Percentiles rank a stretch among this genome's conserved stretches.
Conservation (phyloP, 2,329 filamentous ascomycete species). For the Colletotrichum horii region DNA sequence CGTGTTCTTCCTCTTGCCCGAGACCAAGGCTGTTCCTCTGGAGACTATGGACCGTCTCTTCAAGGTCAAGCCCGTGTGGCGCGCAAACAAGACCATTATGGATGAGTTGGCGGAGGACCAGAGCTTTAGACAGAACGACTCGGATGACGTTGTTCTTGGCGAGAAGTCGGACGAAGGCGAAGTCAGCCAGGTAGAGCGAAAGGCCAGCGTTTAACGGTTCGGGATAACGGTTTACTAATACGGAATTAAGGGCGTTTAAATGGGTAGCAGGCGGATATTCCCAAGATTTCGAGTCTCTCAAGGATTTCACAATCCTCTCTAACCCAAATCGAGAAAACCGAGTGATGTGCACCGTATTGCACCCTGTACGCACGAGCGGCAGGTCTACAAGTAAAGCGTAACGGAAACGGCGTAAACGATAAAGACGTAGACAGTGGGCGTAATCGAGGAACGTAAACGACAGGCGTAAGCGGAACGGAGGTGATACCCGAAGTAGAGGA, state of each 20-base stretch:
- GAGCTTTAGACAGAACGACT: slow-evolving; percentile 34
- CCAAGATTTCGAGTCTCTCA: background rate
- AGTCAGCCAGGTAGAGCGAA: slow-evolving; percentile 24
- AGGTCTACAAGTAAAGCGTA: background rate
- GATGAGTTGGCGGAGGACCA: slow-evolving; percentile 43
- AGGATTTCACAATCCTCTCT: background rate
- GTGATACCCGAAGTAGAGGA: background rate
- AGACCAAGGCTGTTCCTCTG: slow-evolving; percentile 70
- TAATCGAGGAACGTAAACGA: background rate
- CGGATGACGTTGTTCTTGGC: slow-evolving; percentile 27
- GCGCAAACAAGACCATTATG: slow-evolving; percentile 50
- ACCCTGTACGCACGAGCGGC: background rate
- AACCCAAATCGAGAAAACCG: background rate
- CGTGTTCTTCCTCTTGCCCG: slow-evolving; percentile 67
- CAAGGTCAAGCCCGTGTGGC: slow-evolving; percentile 47
- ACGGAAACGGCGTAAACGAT: background rate
- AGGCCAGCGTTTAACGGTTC: slow-evolving; percentile 15
- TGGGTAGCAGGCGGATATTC: background rate
- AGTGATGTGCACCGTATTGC: background rate
- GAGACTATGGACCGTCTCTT: slow-evolving; percentile 71
- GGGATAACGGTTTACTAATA: slow-evolving; percentile 19
- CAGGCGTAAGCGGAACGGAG: background rate
- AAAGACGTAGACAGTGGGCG: background rate
- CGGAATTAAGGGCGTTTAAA: slow-evolving; percentile 12
- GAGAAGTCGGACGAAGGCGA: slow-evolving; percentile 29